These are phyloP conservation scores for Pouteria campechiana DNA, from an alignment of 179 eudicot species.

Conservation along the genomic window DNA sequence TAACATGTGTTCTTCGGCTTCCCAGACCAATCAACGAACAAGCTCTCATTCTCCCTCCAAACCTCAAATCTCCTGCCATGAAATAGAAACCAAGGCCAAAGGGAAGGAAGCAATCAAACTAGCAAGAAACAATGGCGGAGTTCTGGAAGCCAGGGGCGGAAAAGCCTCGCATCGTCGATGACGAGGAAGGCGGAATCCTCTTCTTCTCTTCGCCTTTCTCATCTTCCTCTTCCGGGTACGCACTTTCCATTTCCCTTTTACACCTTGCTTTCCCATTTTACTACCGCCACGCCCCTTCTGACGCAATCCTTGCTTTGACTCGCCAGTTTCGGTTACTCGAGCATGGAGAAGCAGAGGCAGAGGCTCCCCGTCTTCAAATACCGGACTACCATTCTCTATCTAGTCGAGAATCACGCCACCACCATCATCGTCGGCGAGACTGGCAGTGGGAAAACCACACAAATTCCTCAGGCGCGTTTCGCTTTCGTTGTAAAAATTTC, in stretches of 20 bases:
- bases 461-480: conserved; percentile 66
- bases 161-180: conserved; percentile 78
- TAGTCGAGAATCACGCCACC: conserved; percentile 79
- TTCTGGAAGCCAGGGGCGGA: conserved; percentile 96
- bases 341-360: conserved; percentile 59
- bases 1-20: too few species aligned
- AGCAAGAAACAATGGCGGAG: conserved; percentile 36
- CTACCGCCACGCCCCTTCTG: background rate
- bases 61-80: too few species aligned
- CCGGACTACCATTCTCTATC: conserved; percentile 54
- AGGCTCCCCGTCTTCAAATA: conserved; percentile 71
- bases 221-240: conserved; percentile 29
- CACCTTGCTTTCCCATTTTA: background rate
- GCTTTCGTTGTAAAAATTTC: background rate
- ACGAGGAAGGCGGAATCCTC: conserved; percentile 80
- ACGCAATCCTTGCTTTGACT: background rate
- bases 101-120: too few species aligned
- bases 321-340: conserved; percentile 36
- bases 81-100: too few species aligned
- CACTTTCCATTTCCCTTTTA: background rate
- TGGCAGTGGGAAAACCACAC: conserved; percentile 97
- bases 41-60: too few species aligned
- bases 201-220: conserved; percentile 36
- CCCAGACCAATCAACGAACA: too few species aligned
- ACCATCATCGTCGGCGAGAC: conserved; percentile 84